Evolutionary conservation across 768 basidiomycete species (phyloP).

Genomic region (Termitomyces titanicus): DNA sequence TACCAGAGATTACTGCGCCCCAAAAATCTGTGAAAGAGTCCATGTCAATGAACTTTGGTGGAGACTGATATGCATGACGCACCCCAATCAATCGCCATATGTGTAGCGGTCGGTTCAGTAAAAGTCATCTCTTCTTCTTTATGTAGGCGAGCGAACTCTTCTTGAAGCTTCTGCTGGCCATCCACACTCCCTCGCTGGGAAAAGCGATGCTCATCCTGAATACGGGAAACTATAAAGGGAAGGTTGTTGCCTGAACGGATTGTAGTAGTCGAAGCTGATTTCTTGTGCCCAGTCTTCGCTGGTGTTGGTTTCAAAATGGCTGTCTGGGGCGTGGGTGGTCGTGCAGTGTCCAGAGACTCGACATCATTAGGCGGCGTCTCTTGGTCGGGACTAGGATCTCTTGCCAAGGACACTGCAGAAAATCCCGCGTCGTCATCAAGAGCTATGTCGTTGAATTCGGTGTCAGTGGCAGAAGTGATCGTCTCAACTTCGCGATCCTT

Average conservation of each 20-base stretch:
- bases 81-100: constrained; percentile 76
- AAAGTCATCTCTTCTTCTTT: constrained; percentile 45
- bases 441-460: constrained; percentile 65
- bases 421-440: constrained; percentile 43
- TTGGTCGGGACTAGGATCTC: constrained; percentile 13
- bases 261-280: constrained; percentile 58
- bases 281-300: constrained; percentile 46
- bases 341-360: constrained; percentile 13
- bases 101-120: constrained; percentile 31
- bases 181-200: constrained; percentile 50
- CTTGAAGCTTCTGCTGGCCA: constrained; percentile 68
- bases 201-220: constrained; percentile 40
- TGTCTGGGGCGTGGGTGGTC: constrained; percentile 6
- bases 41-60: not conserved
- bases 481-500: constrained; percentile 32
- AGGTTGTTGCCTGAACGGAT: constrained; percentile 48
- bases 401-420: constrained; percentile 33
- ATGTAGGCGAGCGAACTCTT: constrained; percentile 70
- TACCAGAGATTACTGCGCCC: constrained; percentile 90
- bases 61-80: constrained; percentile 17
- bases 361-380: constrained; percentile 4
- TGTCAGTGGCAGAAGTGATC: constrained; percentile 34
- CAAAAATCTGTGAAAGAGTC: constrained; percentile 70
- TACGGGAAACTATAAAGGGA: constrained; percentile 51
- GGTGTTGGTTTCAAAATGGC: constrained; percentile 15